Evolutionary conservation across 139 green algal species (phyloP), one percentile per base, ranked within the genome.

Genomic region (Chlorella vulgaris): DNA sequence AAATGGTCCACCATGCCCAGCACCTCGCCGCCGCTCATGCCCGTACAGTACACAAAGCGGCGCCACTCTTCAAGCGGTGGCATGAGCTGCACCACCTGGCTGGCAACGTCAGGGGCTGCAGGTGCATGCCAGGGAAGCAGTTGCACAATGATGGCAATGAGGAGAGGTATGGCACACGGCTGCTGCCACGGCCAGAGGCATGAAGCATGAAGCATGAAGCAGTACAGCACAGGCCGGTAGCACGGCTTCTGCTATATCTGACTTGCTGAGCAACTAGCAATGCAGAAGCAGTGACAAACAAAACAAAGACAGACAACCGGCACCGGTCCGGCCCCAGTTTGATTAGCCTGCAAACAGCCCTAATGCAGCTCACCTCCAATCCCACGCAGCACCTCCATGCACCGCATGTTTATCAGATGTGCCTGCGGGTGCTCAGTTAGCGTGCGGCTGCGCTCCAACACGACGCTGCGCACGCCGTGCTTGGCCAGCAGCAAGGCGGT

Each of bases 341-440:
- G 10, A 15, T 15, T 55, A 24, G 13, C 10, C 13, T 15, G 15
- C 47, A 55, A 65, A 29, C 55, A 65, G 55, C 18, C 8, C 18
- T 15, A n/a, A n/a, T 43, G 7, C 38, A 36, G n/a, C 38, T 21
- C 68, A 70, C 73, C 71, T 50, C 40, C 43, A 28, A 91, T 53
- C 8, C 77, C 58, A n/a, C 87, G 33, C 35, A 85, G 53, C 28
- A 94, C 84, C 88, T 98, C 95, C 95, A 98, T 98, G 55, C 94
- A 96, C 2, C 96, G 84, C 81, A 94, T 94, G 85, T 98, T 98
- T 75, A 99, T 96, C 76, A 96, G 97, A 78, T 99, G 96, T 24
- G 95, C 95, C 62, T 94, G 89, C 3, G 95, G 95, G 82, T 98
- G 95, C 26, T 69, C 42, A 8, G 84, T 86, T n/a, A 87, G 78